Evolutionary conservation across 345 rosid genomes (phyloP), one percentile per base, ranked within the genome.

Genomic region (Citrus maxima): DNA sequence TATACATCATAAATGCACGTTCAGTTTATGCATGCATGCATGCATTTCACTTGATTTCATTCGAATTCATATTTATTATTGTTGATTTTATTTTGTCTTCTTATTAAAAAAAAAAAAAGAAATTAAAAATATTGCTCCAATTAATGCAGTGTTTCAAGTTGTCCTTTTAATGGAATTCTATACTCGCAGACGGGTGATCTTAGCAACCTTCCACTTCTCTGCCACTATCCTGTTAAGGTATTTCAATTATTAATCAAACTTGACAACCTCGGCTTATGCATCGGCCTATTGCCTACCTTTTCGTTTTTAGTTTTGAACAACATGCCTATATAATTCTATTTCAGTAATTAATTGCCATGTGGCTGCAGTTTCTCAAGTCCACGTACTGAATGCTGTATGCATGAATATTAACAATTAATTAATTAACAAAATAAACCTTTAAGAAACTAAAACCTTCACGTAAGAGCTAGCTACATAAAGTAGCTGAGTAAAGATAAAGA

Each of bases 191-290:
- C 95, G 0, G 95, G 95, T 46, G 95, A 89, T 77, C 55, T 78
- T 0, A 85, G 87, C 65, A 2, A 54, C 22, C 90, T 91, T 56
- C 95, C 95, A 35, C 90, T 91, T 1, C 95, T 89, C 37, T 89
- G 95, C 82, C 93, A 89, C 70, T 91, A 91, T 83, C 95, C 95
- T 38, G 95, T 91, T 14, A 89, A 89, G 95, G 95, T 89, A 74
- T 25, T 1, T 78, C 37, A 56, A 4, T 24, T 14, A 13, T 51
- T 32, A 32, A 32, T 42, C 30, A 5, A 68, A 28, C 9, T 70
- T 16, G 10, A 58, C 0, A 22, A 14, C 55, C 1, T 49, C 7
- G 7, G 7, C 58, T 54, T 3, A 42, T 3, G 18, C 51, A 3
- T 54, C 58, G 22, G 58, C 22, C 5, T 46, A 46, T 54, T 54